phyloP scores from a whole-genome alignment of 116 monocot genomes.

The Thalassia testudinum region DNA sequence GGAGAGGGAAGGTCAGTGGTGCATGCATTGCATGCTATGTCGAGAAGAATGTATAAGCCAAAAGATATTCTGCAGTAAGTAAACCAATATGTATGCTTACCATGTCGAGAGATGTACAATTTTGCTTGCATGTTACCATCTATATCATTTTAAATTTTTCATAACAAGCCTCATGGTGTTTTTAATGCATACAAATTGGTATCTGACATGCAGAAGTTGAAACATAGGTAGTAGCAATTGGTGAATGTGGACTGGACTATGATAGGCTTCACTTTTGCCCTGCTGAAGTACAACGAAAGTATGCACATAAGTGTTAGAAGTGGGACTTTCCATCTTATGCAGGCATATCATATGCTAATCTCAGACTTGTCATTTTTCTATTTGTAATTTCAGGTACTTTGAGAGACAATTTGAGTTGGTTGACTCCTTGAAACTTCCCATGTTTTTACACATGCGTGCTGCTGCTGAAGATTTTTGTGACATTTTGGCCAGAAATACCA shows the following conservation, averaged over 20 bases:
- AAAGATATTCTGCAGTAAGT: too few species aligned
- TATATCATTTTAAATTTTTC: too few species aligned
- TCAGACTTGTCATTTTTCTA: background rate
- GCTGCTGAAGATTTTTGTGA: constrained; percentile 86
- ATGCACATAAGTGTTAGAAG: constrained; percentile 6
- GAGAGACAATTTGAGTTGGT: constrained; percentile 93
- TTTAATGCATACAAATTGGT: too few species aligned
- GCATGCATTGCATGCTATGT: too few species aligned
- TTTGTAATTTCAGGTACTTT: constrained; percentile 60
- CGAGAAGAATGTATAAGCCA: too few species aligned
- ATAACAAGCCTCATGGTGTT: too few species aligned
- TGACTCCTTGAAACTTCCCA: constrained; percentile 67
- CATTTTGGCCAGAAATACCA: constrained; percentile 51
- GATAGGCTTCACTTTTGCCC: constrained; percentile 96
- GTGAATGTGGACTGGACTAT: constrained; percentile 98
- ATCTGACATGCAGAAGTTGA: too few species aligned
- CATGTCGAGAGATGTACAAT: too few species aligned
- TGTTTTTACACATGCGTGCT: constrained; percentile 99
- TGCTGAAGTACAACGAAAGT: constrained; percentile 77
- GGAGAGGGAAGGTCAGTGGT: too few species aligned
- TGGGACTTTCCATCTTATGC: background rate
- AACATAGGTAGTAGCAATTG: constrained; percentile 82
- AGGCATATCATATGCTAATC: background rate
- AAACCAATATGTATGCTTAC: too few species aligned
- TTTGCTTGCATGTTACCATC: too few species aligned